Conservation (phyloP, 2,329 filamentous ascomycete species). For the Pyrenophora tritici-repentis region DNA sequence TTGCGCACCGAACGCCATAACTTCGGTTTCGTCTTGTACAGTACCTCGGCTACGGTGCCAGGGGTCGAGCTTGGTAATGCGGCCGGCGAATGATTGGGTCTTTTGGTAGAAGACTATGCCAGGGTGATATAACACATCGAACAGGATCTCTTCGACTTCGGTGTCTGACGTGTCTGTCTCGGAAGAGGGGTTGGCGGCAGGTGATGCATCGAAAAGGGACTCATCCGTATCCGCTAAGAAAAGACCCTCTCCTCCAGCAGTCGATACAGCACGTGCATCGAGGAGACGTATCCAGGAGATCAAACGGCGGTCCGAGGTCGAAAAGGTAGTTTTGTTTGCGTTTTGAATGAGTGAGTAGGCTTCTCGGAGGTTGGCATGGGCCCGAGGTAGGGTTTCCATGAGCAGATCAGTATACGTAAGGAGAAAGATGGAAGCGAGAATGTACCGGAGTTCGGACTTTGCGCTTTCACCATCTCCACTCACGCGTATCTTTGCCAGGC, state of each 20-base stretch:
- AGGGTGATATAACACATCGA: constrained; percentile 61
- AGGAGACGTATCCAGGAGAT: constrained; percentile 62
- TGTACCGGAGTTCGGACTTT: constrained; percentile 43
- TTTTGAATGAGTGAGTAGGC: constrained; percentile 56
- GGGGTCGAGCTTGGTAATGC: constrained; percentile 61
- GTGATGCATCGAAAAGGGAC: constrained; percentile 53
- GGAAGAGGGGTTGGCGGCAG: constrained; percentile 40
- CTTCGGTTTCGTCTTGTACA: constrained; percentile 63
- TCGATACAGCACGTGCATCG: constrained; percentile 60
- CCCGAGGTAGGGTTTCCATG: constrained; percentile 19
- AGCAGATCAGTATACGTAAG: constrained; percentile 58
- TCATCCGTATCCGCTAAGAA: constrained; percentile 59
- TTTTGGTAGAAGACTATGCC: constrained; percentile 63
- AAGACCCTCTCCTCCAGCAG: constrained; percentile 60
- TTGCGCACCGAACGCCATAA: constrained; percentile 59
- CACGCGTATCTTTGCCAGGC: constrained; percentile 21
- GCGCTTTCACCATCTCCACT: constrained; percentile 16
- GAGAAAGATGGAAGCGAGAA: constrained; percentile 59
- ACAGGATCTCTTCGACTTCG: constrained; percentile 57
- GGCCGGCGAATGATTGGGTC: constrained; percentile 62
- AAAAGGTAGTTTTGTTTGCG: constrained; percentile 27
- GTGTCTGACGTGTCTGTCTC: constrained; percentile 35
- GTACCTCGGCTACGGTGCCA: constrained; percentile 62
- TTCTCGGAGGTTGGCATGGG: constrained; percentile 51
- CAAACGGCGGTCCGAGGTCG: constrained; percentile 52